phyloP scores from a whole-genome alignment of 768 basidiomycete species.

The Podaxis mareebaensis region DNA sequence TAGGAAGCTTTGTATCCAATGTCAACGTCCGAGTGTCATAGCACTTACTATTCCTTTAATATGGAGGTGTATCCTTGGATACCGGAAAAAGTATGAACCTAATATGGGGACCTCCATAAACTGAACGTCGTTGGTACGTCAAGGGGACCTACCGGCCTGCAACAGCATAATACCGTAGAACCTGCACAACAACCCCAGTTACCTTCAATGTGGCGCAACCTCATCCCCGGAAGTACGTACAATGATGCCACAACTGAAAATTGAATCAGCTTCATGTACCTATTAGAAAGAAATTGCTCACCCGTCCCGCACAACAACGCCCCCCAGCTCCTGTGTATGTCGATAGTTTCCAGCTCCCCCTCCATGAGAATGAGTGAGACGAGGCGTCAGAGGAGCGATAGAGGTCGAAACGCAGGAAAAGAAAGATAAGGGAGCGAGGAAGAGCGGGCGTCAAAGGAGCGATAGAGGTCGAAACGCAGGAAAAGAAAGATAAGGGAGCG shows the following conservation, averaged over 20 bases:
- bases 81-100: not conserved
- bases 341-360: not conserved
- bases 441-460: too few relatives aligned
- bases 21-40: not conserved
- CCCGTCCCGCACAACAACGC: not conserved
- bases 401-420: too few relatives aligned
- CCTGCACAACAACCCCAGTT: not conserved
- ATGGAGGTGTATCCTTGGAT: not conserved
- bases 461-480: too few relatives aligned
- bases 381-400: too few relatives aligned
- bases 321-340: not conserved
- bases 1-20: not conserved
- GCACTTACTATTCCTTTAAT: not conserved
- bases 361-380: not conserved
- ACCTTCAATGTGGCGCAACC: not conserved
- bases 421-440: too few relatives aligned
- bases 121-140: not conserved
- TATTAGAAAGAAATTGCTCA: not conserved
- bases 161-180: not conserved
- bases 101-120: not conserved
- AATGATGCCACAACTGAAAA: not conserved
- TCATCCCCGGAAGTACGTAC: not conserved
- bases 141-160: not conserved
- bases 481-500: too few relatives aligned
- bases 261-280: not conserved